These are phyloP conservation scores for Sporisorium iseilematis-ciliati DNA, from an alignment of 1,284 basidiomycete genomes.

Conservation along the genomic window DNA sequence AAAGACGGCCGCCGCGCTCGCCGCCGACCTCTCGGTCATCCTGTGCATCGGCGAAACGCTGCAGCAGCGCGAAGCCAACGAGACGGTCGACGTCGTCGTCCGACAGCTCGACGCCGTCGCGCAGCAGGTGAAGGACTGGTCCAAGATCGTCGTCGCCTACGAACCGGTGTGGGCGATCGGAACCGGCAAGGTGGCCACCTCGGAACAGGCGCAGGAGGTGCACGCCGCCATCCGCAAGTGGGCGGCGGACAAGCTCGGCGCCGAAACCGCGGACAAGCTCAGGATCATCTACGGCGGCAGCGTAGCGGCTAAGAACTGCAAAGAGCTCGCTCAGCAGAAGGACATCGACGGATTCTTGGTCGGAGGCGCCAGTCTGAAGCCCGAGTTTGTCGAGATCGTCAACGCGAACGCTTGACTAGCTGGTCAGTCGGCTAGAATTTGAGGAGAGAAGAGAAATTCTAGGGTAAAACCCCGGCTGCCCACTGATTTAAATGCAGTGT, in stretches of 20 bases:
- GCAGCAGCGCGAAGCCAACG: slow-evolving; percentile 83
- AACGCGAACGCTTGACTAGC: slow-evolving; percentile 73
- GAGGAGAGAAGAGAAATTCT: neutral
- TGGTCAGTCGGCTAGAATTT: slow-evolving; percentile 41
- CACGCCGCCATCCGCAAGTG: slow-evolving; percentile 87
- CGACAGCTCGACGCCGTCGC: slow-evolving; percentile 85
- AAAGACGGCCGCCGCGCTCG: slow-evolving; percentile 83
- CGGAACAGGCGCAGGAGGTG: slow-evolving; percentile 89
- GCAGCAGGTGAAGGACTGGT: slow-evolving; percentile 80
- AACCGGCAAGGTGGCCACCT: slow-evolving; percentile 93
- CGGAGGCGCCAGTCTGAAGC: slow-evolving; percentile 96
- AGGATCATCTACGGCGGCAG: slow-evolving; percentile 97
- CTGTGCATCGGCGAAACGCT: slow-evolving; percentile 97
- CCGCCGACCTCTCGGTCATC: slow-evolving; percentile 84
- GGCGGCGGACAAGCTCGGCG: slow-evolving; percentile 78
- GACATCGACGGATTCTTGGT: slow-evolving; percentile 99
- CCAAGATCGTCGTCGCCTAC: slow-evolving; percentile 89
- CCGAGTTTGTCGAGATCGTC: slow-evolving; percentile 84
- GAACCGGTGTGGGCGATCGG: slow-evolving; percentile 94
- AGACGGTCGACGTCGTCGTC: slow-evolving; percentile 85
- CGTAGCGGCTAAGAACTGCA: slow-evolving; percentile 87
- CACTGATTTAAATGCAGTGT: neutral
- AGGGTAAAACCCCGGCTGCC: neutral
- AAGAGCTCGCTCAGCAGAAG: slow-evolving; percentile 76
- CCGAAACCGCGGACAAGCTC: slow-evolving; percentile 79